Conservation (phyloP, 2,329 filamentous ascomycete genomes). For the Monilinia fructigena region DNA sequence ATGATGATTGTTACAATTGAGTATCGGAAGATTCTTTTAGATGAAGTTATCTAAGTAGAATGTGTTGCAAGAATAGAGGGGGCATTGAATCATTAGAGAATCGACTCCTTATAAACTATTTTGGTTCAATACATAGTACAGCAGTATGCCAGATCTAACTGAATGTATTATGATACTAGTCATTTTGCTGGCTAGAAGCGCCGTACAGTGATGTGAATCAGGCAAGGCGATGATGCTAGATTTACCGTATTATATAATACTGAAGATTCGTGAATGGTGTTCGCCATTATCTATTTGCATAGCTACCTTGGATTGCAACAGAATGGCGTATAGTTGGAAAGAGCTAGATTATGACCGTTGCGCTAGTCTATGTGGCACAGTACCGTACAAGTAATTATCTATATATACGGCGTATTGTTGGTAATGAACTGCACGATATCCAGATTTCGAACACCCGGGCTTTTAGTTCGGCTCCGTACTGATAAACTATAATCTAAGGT, state of each 20-base stretch:
- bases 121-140: not conserved
- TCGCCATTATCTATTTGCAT: not conserved
- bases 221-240: too few species aligned
- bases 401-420: not conserved
- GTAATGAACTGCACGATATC: not conserved
- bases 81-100: not conserved
- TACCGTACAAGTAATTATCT: not conserved
- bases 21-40: too few species aligned
- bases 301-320: too few species aligned
- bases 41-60: too few species aligned
- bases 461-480: not conserved
- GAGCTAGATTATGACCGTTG: not conserved
- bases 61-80: too few species aligned
- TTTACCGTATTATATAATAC: not conserved
- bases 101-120: not conserved
- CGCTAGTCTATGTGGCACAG: not conserved
- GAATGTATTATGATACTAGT: not conserved
- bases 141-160: not conserved
- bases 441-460: not conserved
- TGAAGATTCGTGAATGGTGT: not conserved
- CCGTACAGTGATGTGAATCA: not conserved
- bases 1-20: too few species aligned
- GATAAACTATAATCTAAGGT: too few species aligned
- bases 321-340: not conserved
- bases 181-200: not conserved